phyloP scores from a whole-genome alignment of 2,329 filamentous ascomycete species.

The Venturia effusa region DNA sequence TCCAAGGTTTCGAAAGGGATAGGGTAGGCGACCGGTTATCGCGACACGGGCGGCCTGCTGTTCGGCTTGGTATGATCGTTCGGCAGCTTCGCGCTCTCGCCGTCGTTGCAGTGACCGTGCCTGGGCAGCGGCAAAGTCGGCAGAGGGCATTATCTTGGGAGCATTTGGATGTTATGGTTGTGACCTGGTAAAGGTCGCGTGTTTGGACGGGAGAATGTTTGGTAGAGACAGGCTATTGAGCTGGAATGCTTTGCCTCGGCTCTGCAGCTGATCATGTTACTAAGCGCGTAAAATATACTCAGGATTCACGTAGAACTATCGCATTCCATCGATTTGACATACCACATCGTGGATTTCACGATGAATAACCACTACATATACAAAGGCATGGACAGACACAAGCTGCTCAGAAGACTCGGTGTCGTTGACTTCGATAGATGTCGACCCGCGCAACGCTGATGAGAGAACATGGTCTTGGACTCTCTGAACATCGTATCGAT shows the following conservation, averaged over 20 bases:
- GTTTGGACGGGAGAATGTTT: background rate
- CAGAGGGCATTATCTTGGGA: constrained; percentile 37
- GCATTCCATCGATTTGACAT: too few species aligned
- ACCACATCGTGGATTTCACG: too few species aligned
- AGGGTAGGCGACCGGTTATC: constrained; percentile 29
- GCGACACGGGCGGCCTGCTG: constrained; percentile 31
- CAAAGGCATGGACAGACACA: background rate
- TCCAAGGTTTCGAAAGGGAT: constrained; percentile 50
- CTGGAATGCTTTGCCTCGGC: background rate
- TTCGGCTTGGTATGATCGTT: constrained; percentile 39
- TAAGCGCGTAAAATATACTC: background rate
- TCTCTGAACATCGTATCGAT: too few species aligned
- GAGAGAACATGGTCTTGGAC: too few species aligned
- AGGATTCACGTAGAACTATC: too few species aligned
- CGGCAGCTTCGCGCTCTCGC: constrained; percentile 59
- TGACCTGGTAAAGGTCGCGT: background rate
- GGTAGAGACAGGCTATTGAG: background rate
- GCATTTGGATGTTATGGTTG: background rate
- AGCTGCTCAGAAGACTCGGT: background rate
- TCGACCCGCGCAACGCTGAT: too few species aligned
- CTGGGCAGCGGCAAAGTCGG: constrained; percentile 81
- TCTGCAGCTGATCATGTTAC: background rate
- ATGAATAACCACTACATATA: background rate
- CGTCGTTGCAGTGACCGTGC: constrained; percentile 74
- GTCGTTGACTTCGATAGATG: background rate